Evolutionary conservation across 2,329 filamentous ascomycete species (phyloP).

Genomic region (Zasmidium citrigriseum): DNA sequence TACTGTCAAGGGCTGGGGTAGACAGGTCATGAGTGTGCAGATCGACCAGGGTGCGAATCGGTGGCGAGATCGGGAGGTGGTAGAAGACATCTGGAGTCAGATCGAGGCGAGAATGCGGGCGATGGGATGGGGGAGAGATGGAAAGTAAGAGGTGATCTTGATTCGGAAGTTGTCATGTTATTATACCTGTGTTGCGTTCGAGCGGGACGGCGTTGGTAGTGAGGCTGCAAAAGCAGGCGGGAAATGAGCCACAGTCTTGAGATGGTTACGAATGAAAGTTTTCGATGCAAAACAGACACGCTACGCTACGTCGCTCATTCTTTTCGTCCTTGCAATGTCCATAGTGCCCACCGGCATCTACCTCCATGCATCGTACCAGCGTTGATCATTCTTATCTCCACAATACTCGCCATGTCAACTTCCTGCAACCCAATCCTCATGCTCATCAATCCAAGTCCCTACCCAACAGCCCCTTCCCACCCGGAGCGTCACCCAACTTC

Average conservation of each 20-base stretch:
- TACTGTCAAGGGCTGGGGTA: conserved; percentile 79
- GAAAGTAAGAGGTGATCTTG: conserved; percentile 28
- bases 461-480: too few relatives aligned
- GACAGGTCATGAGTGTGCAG: conserved; percentile 74
- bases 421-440: too few relatives aligned
- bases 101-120: conserved; percentile 86
- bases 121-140: conserved; percentile 79
- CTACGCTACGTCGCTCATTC: too few relatives aligned
- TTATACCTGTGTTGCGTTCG: conserved; percentile 17
- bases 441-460: too few relatives aligned
- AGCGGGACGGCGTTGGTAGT: conserved; percentile 19
- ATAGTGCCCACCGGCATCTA: too few relatives aligned
- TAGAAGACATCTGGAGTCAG: conserved; percentile 87
- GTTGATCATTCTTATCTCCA: too few relatives aligned
- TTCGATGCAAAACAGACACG: too few relatives aligned
- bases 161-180: background rate
- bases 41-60: conserved; percentile 71
- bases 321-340: too few relatives aligned
- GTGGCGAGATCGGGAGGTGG: conserved; percentile 89
- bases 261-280: too few relatives aligned
- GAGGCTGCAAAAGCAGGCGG: background rate
- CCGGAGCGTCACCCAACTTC: too few relatives aligned
- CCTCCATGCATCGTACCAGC: too few relatives aligned
- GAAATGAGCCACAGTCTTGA: background rate
- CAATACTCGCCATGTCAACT: too few relatives aligned